Evolutionary conservation across 768 basidiomycete genomes (phyloP).

Genomic region (Lentinula guzmanii): DNA sequence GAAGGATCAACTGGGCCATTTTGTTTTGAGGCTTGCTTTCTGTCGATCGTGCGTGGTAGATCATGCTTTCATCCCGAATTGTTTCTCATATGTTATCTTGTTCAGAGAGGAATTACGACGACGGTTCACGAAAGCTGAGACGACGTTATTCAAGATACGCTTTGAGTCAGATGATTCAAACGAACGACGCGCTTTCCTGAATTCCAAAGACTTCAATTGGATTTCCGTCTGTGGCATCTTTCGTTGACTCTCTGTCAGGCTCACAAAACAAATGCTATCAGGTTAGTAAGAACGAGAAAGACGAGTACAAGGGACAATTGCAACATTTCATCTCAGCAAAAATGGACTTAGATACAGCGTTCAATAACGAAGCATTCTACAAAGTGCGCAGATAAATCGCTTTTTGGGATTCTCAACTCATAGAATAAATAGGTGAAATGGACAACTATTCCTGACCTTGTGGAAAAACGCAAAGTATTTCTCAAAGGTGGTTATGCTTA

Average conservation of each 20-base stretch:
- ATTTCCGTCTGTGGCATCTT: constrained; percentile 34
- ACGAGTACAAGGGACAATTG: constrained; percentile 40
- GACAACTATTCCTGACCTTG: constrained; percentile 91
- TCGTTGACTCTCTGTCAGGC: background rate
- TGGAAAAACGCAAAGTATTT: constrained; percentile 75
- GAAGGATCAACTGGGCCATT: constrained; percentile 88
- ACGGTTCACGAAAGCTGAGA: constrained; percentile 87
- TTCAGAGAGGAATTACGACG: constrained; percentile 82
- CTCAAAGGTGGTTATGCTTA: constrained; percentile 83
- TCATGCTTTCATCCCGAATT: background rate
- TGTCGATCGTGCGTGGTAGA: constrained; percentile 78
- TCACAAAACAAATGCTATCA: constrained; percentile 18
- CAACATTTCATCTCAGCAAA: constrained; percentile 36
- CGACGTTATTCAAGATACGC: constrained; percentile 74
- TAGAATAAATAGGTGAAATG: constrained; percentile 72
- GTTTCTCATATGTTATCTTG: background rate
- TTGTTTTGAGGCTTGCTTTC: constrained; percentile 90
- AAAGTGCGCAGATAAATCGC: constrained; percentile 45
- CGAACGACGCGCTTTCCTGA: constrained; percentile 65
- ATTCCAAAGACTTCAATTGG: constrained; percentile 62
- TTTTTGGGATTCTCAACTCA: background rate
- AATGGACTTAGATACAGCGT: constrained; percentile 27
- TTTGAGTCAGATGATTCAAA: constrained; percentile 53
- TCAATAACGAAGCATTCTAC: constrained; percentile 59
- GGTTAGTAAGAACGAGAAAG: constrained; percentile 59